Evolutionary conservation across 345 rosid species (phyloP).

Genomic region (Populus pruinosa): DNA sequence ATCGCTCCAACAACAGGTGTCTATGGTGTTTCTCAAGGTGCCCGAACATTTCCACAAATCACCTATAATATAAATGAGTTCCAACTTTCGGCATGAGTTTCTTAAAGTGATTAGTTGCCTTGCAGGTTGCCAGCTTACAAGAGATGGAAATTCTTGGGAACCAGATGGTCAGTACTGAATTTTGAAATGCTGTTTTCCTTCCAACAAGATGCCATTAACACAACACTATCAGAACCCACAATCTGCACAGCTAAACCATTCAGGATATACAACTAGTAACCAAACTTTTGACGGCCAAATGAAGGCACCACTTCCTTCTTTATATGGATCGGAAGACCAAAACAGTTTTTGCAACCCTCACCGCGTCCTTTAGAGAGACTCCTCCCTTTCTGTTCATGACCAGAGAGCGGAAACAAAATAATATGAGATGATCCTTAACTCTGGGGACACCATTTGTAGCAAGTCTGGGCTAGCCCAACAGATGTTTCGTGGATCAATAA

Average conservation of each 20-base stretch:
- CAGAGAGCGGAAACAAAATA: conserved; percentile 19
- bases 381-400: conserved; percentile 30
- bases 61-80: neutral
- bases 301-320: conserved; percentile 17
- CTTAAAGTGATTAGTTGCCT: neutral
- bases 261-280: conserved; percentile 21
- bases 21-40: neutral
- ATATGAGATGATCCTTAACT: conserved; percentile 9
- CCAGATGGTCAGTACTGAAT: conserved; percentile 43
- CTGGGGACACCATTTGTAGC: neutral
- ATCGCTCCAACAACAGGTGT: conserved; percentile 73
- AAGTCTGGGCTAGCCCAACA: neutral
- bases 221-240: conserved; percentile 35
- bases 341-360: conserved; percentile 20
- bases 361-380: conserved; percentile 26
- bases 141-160: conserved; percentile 50
- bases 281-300: conserved; percentile 27
- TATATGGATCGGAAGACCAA: conserved; percentile 33
- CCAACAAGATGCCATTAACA: conserved; percentile 24
- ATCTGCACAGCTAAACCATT: conserved; percentile 19
- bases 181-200: conserved; percentile 25
- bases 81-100: neutral
- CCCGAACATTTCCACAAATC: neutral
- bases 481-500: neutral
- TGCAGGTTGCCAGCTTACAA: conserved; percentile 63